Base-by-base conservation (phyloP, 805 yeast species). In the Lipomyces orientalis region DNA sequence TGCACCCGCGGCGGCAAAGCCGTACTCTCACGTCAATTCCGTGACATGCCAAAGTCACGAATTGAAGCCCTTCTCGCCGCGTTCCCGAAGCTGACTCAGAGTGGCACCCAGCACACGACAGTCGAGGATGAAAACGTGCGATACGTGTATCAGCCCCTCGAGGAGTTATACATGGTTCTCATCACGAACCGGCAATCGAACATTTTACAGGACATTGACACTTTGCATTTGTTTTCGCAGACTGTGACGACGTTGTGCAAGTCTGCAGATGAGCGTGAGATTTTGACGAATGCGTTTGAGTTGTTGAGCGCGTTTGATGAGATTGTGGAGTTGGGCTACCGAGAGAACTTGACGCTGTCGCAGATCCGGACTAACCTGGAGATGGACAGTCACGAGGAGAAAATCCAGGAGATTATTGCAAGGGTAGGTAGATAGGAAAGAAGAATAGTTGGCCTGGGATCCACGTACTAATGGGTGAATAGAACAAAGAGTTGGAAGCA, bases 381-480 rank as follows among this genome's bases (percentile, higher is more conserved):
- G 77, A 94, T 95, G 98, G 98, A 95, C 80, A 90, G 97, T 54
- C 98, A 95, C 78, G 99, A 95, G 81, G 99, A 95, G 81, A 94
- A 91, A 83, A 94, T 96, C 76, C 98, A 95, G 83, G 98, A 95
- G 78, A 93, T 95, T 78, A 95, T 95, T 75, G 98, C 75, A 5
- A 39, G 75, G 35, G 70, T 67, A 57, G n/a, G 64, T 54, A 7
- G 2, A 43, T n/a, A n/a, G 4, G 19, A 34, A 7, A n/a, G 37
- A 14, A 22, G 43, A 7, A 57, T 29, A 57, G 7, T 12, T 57
- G 22, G n/a, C 16, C 16, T n/a, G 25, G 1, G 49, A 43, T 19
- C 22, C 3, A 22, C 14, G 49, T n/a, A 37, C 65, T 65, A 58
- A 61, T 39, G n/a, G 5, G 92, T 81, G 88, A 29, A 16, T 49